Evolutionary conservation across 108 stramenopile species (phyloP).

Genomic region (Fistulifera solaris): DNA sequence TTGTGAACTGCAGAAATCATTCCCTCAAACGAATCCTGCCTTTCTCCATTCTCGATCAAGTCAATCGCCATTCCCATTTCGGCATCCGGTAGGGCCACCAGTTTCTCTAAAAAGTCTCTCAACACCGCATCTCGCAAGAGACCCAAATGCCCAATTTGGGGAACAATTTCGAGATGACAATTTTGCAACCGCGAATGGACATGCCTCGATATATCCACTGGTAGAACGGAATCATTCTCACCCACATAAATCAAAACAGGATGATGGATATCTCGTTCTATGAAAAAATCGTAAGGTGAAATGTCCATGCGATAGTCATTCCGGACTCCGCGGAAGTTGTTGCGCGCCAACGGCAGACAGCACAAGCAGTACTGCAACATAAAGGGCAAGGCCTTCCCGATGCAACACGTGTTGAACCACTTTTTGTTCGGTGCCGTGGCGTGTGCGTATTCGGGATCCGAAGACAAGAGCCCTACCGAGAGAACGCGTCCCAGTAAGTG

Average conservation of each 20-base stretch:
- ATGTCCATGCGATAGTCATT: conserved; percentile 15
- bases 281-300: conserved; percentile 5
- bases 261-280: conserved; percentile 6
- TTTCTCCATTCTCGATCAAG: too few species aligned
- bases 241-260: conserved; percentile 2
- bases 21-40: too few species aligned
- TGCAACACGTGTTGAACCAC: not conserved
- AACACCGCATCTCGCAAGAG: conserved; percentile 7
- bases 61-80: too few species aligned
- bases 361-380: not conserved
- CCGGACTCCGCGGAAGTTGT: conserved; percentile 5
- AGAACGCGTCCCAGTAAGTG: conserved; percentile 3
- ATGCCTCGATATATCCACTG: conserved; percentile 4
- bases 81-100: too few species aligned
- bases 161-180: conserved; percentile 5
- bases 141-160: conserved; percentile 7
- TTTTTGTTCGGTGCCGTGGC: conserved; percentile 4
- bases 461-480: conserved; percentile 5
- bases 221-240: conserved; percentile 10
- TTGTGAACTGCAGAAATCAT: too few species aligned
- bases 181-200: conserved; percentile 9
- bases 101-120: conserved; percentile 5
- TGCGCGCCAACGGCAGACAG: conserved; percentile 5
- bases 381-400: conserved; percentile 2
- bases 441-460: conserved; percentile 18